These are phyloP conservation scores for Dicorynia guianensis DNA, from an alignment of 306 rosid genomes.

Conservation along the genomic window DNA sequence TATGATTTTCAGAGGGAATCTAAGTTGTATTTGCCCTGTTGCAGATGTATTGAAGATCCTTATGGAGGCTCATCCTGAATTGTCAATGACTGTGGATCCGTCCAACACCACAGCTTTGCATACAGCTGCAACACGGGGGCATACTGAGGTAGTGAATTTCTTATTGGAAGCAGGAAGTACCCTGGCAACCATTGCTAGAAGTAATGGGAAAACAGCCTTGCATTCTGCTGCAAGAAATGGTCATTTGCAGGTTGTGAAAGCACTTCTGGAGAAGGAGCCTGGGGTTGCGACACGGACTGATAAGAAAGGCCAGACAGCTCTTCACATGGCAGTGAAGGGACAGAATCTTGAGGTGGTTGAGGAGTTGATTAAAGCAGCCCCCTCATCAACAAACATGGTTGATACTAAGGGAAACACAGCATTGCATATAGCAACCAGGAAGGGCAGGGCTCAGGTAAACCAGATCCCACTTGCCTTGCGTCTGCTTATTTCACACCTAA, in stretches of 20 bases:
- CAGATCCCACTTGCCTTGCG: background rate
- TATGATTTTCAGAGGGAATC: slow-evolving; percentile 22
- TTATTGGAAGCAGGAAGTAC: slow-evolving; percentile 83
- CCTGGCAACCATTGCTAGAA: slow-evolving; percentile 85
- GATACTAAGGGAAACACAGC: slow-evolving; percentile 83
- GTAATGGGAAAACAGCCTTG: slow-evolving; percentile 91
- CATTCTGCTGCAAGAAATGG: slow-evolving; percentile 98
- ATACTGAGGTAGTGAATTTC: slow-evolving; percentile 68
- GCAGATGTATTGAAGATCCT: slow-evolving; percentile 78
- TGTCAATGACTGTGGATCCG: slow-evolving; percentile 89
- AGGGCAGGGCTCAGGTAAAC: slow-evolving; percentile 80
- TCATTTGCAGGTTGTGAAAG: slow-evolving; percentile 72
- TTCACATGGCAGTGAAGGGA: slow-evolving; percentile 97
- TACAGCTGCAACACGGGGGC: slow-evolving; percentile 94
- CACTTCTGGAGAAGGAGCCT: slow-evolving; percentile 71
- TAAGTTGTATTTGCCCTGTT: slow-evolving; percentile 31
- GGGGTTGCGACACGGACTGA: slow-evolving; percentile 62
- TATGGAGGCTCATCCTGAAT: slow-evolving; percentile 82
- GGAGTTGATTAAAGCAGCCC: slow-evolving; percentile 69
- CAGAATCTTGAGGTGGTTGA: slow-evolving; percentile 79
- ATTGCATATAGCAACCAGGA: slow-evolving; percentile 88
- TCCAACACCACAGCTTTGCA: slow-evolving; percentile 96
- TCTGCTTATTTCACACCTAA: slow-evolving; percentile 16
- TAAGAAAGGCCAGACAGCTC: slow-evolving; percentile 96
- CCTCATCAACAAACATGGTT: slow-evolving; percentile 67